A percentile compares a stretch with the other conserved stretches of the same genome.
Evolutionary conservation across 352 stramenopile genomes (phyloP).

Genomic region (Globisporangium orthogonon): DNA sequence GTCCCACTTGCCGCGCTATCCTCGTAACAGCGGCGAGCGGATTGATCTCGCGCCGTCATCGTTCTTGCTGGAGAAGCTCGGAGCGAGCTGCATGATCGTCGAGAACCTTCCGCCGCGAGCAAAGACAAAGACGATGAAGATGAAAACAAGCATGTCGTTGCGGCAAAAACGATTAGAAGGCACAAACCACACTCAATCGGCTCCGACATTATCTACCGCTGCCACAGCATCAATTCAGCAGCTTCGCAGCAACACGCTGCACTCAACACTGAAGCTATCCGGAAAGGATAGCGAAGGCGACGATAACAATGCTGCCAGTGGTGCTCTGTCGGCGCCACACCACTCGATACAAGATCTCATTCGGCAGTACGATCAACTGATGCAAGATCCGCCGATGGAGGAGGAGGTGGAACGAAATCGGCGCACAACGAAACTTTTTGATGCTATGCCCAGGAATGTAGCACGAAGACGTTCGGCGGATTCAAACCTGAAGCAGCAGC

Average conservation of each 20-base stretch:
- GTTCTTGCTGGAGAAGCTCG: constrained; percentile 65
- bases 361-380: constrained; percentile 38
- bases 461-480: background rate
- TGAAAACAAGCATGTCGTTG: background rate
- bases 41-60: constrained; percentile 58
- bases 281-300: too few relatives aligned
- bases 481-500: background rate
- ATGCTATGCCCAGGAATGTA: background rate
- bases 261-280: background rate
- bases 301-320: background rate
- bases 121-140: constrained; percentile 1
- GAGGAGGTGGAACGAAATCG: constrained; percentile 22
- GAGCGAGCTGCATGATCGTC: constrained; percentile 47
- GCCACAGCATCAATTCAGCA: background rate
- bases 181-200: background rate
- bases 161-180: background rate
- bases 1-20: constrained; percentile 7
- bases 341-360: constrained; percentile 33
- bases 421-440: constrained; percentile 14
- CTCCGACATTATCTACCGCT: background rate
- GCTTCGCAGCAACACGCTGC: background rate
- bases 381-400: constrained; percentile 19
- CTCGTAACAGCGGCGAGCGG: constrained; percentile 13
- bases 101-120: constrained; percentile 16
- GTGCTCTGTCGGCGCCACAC: background rate